Evolutionary conservation across 2,329 filamentous ascomycete species (phyloP).

Genomic region (Epichloe baconii): DNA sequence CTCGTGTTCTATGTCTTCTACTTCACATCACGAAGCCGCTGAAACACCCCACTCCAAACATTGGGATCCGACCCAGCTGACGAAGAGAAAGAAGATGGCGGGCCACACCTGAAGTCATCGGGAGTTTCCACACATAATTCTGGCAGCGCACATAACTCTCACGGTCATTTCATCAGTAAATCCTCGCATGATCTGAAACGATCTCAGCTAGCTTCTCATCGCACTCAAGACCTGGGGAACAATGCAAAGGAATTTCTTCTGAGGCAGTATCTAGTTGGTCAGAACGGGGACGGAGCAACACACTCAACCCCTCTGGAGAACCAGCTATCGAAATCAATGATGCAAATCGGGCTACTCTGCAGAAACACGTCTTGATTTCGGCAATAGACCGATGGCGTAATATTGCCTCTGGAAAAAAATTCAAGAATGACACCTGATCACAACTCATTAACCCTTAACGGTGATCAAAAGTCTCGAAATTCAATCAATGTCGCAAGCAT

Average conservation of each 20-base stretch:
- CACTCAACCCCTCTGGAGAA: not conserved
- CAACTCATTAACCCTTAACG: not conserved
- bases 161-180: not conserved
- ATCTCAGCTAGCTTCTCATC: not conserved
- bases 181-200: not conserved
- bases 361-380: slow-evolving; percentile 6
- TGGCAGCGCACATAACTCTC: not conserved
- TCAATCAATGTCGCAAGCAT: not conserved
- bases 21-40: not conserved
- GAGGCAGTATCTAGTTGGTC: not conserved
- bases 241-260: not conserved
- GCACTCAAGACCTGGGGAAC: not conserved
- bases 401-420: not conserved
- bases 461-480: not conserved
- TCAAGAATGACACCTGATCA: not conserved
- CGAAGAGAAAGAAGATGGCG: not conserved
- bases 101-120: not conserved
- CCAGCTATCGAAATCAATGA: not conserved
- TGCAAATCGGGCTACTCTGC: not conserved
- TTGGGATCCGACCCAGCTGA: not conserved
- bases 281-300: not conserved
- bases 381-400: slow-evolving; percentile 12
- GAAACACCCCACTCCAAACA: not conserved
- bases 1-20: not conserved
- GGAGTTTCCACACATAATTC: too few species aligned